Conservation (phyloP, 305 asterid species). For the Solanum hybrid region DNA sequence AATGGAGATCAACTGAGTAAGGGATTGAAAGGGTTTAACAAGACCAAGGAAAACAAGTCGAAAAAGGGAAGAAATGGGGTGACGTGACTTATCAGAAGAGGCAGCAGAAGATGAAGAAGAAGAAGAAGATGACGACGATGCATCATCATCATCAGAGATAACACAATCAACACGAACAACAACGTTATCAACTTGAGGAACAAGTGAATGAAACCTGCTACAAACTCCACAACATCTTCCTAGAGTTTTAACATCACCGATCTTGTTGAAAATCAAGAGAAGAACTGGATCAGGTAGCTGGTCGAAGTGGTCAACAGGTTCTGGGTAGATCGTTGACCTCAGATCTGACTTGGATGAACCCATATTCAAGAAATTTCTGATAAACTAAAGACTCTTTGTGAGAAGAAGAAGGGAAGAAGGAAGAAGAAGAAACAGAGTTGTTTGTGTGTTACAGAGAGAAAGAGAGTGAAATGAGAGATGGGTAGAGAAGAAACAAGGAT, state of each 20-base stretch:
- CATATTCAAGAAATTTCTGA: constrained; percentile 17
- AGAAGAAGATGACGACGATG: neutral
- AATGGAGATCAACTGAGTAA: constrained; percentile 52
- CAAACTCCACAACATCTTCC: constrained; percentile 86
- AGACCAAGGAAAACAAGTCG: constrained; percentile 43
- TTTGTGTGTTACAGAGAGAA: neutral
- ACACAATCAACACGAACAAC: constrained; percentile 89
- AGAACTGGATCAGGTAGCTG: constrained; percentile 62
- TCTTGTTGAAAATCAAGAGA: constrained; percentile 63
- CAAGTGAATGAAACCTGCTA: constrained; percentile 59
- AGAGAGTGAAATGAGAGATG: neutral
- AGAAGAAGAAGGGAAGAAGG: constrained; percentile 7
- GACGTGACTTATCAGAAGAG: constrained; percentile 27
- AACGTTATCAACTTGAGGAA: constrained; percentile 77
- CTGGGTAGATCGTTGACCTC: constrained; percentile 38
- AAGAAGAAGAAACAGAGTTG: neutral
- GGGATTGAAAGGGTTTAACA: constrained; percentile 52
- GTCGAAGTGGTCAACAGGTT: constrained; percentile 70
- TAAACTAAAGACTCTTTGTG: neutral
- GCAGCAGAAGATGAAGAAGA: neutral
- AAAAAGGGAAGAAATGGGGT: constrained; percentile 45
- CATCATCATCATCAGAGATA: constrained; percentile 74
- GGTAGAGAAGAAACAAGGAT: neutral
- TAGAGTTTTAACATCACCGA: constrained; percentile 78
- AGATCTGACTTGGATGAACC: constrained; percentile 47